Evolutionary conservation across 2,329 filamentous ascomycete genomes (phyloP).

Genomic region (Bretziella fagacearum): DNA sequence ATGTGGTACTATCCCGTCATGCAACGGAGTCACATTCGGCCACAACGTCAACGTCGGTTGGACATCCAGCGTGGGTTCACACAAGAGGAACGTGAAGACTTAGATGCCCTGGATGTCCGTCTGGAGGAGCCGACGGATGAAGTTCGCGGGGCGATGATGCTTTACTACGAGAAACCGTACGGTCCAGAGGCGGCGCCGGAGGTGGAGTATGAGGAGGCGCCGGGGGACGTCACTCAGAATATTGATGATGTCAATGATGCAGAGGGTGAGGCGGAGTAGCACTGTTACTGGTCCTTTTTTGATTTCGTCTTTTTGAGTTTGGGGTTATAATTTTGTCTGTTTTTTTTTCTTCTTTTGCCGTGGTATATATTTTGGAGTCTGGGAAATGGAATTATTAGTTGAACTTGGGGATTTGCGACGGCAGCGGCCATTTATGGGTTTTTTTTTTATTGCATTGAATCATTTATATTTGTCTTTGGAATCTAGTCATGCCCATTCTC

Average conservation of each 20-base stretch:
- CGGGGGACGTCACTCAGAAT: background rate
- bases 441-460: too few relatives aligned
- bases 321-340: background rate
- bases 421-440: too few relatives aligned
- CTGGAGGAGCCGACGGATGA: constrained; percentile 39
- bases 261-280: background rate
- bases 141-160: constrained; percentile 32
- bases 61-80: constrained; percentile 32
- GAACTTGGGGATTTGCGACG: too few relatives aligned
- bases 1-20: constrained; percentile 54
- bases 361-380: too few relatives aligned
- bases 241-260: constrained; percentile 1
- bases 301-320: background rate
- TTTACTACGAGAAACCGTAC: constrained; percentile 36
- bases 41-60: constrained; percentile 47
- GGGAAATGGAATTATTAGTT: too few relatives aligned
- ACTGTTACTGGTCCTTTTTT: background rate
- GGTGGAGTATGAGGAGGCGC: constrained; percentile 12
- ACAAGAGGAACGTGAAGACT: constrained; percentile 30
- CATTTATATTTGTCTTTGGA: too few relatives aligned
- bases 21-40: constrained; percentile 44
- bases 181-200: constrained; percentile 22
- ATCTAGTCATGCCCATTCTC: too few relatives aligned
- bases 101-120: constrained; percentile 39
- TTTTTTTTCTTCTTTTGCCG: background rate